Evolutionary conservation across 2,329 filamentous ascomycete genomes (phyloP), one percentile per base, ranked within the genome.

Genomic region (Claviceps arundinis): DNA sequence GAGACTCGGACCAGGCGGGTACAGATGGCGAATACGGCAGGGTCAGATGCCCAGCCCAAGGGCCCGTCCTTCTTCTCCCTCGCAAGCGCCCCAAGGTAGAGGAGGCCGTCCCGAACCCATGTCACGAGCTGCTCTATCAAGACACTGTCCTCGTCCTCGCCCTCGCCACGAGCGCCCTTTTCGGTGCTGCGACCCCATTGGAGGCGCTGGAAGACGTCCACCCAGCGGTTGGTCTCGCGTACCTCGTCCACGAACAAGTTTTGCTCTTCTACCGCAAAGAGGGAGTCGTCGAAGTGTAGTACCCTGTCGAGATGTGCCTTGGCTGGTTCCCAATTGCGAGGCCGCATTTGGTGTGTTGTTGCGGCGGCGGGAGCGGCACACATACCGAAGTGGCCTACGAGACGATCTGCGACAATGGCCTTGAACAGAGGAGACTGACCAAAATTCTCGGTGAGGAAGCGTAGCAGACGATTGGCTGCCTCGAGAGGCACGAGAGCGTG

Each of bases 191-290:
- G 17, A 13, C 8, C 41, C 56, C 58, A 62, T 5, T 51, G 24
- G 37, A 67, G 30, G 41, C 52, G 46, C 17, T 59, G 53, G 34
- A 86, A 68, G 2, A 79, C 70, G 16, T 64, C 65, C 0, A 75
- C 68, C 89, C 89, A 96, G n/a, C 81, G 65, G 17, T 74, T 69
- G 3, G 82, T 74, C 65, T 96, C 90, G 47, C 82, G 75, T 5
- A 88, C 79, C 58, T 89, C 83, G 64, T 97, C 91, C 48, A 91
- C 73, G 65, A 88, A 97, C n/a, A 96, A 75, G 63, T 98, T 98
- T 64, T 95, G 89, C 64, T 94, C 90, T 68, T 98, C 93, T 52
- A 89, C 77, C 0, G 79, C 84, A 64, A 98, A 98, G 0, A 98
- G 77, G 3, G 82, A 74, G 56, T 82, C 78, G 61, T 87, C 78